phyloP scores from a whole-genome alignment of 2,329 filamentous ascomycete genomes.

The Aspergillus niger region DNA sequence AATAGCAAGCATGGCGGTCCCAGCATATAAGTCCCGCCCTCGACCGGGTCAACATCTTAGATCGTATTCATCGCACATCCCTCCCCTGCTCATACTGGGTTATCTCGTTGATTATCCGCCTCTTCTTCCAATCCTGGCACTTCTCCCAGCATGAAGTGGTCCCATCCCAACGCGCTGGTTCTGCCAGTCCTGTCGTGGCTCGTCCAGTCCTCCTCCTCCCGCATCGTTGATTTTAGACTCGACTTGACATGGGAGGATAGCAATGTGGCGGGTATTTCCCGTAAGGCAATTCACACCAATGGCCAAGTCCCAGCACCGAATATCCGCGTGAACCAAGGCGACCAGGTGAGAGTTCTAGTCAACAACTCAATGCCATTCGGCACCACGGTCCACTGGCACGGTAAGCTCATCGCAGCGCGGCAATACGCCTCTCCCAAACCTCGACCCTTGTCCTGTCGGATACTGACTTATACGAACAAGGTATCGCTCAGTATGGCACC shows the following conservation, averaged over 20 bases:
- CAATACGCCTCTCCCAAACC: background rate
- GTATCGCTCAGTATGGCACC: conserved; percentile 45
- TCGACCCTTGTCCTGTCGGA: background rate
- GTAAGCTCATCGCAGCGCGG: conserved; percentile 17
- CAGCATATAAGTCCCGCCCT: background rate
- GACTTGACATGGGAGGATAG: conserved; percentile 39
- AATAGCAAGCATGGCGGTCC: background rate
- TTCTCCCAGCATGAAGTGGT: conserved; percentile 3
- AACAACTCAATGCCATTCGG: conserved; percentile 35
- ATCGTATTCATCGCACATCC: background rate
- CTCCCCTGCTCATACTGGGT: background rate
- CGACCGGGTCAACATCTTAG: background rate
- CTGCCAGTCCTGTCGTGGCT: background rate
- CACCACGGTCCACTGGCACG: conserved; percentile 38
- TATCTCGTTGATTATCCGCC: background rate
- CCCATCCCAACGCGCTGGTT: background rate
- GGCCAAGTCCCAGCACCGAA: conserved; percentile 36
- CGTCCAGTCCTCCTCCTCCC: background rate
- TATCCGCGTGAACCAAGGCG: conserved; percentile 29
- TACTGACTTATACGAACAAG: conserved; percentile 20
- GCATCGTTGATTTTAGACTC: conserved; percentile 5
- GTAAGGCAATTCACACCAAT: conserved; percentile 38
- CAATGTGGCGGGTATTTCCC: conserved; percentile 34
- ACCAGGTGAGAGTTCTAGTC: conserved; percentile 35
- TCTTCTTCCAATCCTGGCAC: background rate